Base-by-base conservation (phyloP, 2,329 filamentous ascomycete genomes). In the Graphilbum fragrans region DNA sequence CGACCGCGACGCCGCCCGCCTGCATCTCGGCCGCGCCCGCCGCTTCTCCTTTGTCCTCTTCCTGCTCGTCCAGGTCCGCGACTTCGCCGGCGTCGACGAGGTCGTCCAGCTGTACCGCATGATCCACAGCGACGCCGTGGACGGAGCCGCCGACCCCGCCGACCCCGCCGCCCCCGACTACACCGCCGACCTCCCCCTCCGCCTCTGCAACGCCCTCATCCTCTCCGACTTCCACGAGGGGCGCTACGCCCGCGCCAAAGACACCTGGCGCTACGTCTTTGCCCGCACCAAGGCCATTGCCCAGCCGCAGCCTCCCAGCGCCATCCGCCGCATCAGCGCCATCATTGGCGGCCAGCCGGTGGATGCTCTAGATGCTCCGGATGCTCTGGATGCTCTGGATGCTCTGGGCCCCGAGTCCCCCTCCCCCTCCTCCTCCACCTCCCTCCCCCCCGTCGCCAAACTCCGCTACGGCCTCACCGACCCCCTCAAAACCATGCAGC, bases 161-260 rank as follows among this genome's bases (percentile, higher is more conserved):
- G 22, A 60, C 61, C 1, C 55, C 27, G 49, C 58, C 3, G 37
- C 33, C 6, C 16, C 35, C 20, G 41, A 42, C 17, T 45, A 46
- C 35, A 43, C 53, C 14, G 54, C 61, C 10, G 46, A 57, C 1
- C 60, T 72, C 16, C 73, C 79, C 0, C 58, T 76, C 3, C 57
- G 63, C 35, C 48, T 88, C 41, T 60, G 84, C 19, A 67, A 69
- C 38, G 70, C 79, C 9, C 59, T 90, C 44, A 88, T 94, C 81
- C 63, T 69, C 19, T 69, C 76, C 1, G 72, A 83, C 52, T 62
- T 76, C 35, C 63, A 67, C 39, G 70, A 78, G 17, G 60, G 66
- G 32, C 67, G 78, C 19, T 71, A 76, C 49, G 63, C 70, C 5
- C 67, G 74, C 39, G 77, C 90, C 18, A 69, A 75, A 47, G 58